phyloP scores from a whole-genome alignment of 108 stramenopile genomes.

The Pinguiococcus pyrenoidosus region DNA sequence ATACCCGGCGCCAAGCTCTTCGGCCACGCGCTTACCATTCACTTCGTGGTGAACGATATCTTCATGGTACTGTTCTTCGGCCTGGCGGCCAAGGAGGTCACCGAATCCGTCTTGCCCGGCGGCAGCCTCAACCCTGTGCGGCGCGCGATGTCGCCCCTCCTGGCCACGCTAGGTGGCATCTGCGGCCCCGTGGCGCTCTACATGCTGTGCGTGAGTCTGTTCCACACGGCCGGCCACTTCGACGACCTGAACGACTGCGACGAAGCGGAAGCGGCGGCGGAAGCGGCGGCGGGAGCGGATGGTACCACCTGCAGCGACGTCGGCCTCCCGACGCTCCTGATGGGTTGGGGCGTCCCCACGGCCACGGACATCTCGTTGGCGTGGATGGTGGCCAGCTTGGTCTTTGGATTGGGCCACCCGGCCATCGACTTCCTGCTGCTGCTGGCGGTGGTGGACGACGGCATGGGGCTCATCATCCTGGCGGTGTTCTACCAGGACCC shows the following conservation, averaged over 20 bases:
- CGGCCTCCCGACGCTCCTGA: no score
- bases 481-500: background rate
- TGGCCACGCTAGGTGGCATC: background rate
- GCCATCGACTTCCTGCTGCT: background rate
- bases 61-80: background rate
- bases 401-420: no score
- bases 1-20: no score
- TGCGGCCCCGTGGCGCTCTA: background rate
- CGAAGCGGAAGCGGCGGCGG: no score
- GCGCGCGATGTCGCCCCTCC: background rate
- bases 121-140: background rate
- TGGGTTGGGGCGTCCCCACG: background rate
- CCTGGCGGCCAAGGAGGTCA: background rate
- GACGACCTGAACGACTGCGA: background rate
- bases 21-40: background rate
- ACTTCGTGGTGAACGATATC: background rate
- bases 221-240: background rate
- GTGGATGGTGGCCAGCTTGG: background rate
- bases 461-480: background rate
- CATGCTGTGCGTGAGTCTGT: no score
- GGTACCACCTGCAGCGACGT: no score
- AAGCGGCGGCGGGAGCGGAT: no score
- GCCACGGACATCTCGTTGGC: background rate
- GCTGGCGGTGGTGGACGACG: background rate
- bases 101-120: background rate